Percentiles rank a stretch among this genome's conserved stretches.
phyloP scores from a whole-genome alignment of 129 eudicot species.

The Rutidosis leptorrhynchoides region DNA sequence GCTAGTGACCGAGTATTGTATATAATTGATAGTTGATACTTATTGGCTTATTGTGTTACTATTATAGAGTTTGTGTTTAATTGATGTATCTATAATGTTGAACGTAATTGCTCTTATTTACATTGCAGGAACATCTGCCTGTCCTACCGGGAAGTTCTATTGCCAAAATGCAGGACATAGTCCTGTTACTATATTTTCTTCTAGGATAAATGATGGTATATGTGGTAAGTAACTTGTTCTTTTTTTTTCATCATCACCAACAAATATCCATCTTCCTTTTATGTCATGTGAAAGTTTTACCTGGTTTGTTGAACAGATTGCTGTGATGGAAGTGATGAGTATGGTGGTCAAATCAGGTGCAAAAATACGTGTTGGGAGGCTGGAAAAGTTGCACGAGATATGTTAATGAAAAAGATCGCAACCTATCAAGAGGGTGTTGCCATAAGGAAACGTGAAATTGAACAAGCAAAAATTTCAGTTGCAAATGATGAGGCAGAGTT shows the following conservation, averaged over 20 bases:
- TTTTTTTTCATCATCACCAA: too few species aligned
- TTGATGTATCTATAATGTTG: neutral
- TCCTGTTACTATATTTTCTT: conserved; percentile 62
- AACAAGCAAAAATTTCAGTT: conserved; percentile 56
- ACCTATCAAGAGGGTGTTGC: conserved; percentile 60
- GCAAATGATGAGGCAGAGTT: conserved; percentile 75
- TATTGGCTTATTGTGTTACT: neutral
- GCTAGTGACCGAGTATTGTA: neutral
- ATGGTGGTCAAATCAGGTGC: conserved; percentile 78
- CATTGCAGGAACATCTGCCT: conserved; percentile 91
- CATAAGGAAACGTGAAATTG: conserved; percentile 58
- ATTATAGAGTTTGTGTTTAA: neutral
- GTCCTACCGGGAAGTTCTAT: conserved; percentile 77
- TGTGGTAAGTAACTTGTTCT: conserved; percentile 58
- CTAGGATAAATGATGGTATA: conserved; percentile 90
- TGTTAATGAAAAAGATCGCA: conserved; percentile 62
- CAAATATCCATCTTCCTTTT: too few species aligned
- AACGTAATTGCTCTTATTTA: neutral
- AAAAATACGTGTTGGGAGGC: conserved; percentile 93
- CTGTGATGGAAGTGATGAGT: conserved; percentile 99
- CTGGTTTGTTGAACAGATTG: conserved; percentile 86
- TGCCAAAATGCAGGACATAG: conserved; percentile 81
- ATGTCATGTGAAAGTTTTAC: too few species aligned
- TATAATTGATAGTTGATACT: neutral
- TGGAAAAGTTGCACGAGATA: conserved; percentile 86